These are phyloP conservation scores for Pelargonium australe DNA, from an alignment of 441 rosid genomes.

Conservation along the genomic window DNA sequence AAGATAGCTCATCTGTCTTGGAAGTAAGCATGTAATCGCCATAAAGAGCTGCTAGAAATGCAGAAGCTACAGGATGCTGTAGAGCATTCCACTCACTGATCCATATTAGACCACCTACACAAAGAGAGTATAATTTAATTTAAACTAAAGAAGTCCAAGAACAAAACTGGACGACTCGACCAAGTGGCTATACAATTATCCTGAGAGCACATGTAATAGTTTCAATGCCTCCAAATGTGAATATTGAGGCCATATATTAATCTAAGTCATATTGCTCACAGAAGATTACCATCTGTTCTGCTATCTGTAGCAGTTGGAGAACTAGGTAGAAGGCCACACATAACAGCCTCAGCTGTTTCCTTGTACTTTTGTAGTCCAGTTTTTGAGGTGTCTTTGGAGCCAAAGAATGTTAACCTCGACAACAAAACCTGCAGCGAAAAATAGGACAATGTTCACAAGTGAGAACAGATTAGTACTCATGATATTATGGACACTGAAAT, in stretches of 20 bases:
- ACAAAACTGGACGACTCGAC: neutral
- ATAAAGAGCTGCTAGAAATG: constrained; percentile 84
- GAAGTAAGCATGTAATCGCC: constrained; percentile 93
- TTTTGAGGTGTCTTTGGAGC: constrained; percentile 48
- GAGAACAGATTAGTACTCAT: too few species aligned
- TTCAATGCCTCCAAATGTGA: too few species aligned
- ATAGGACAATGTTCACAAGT: too few species aligned
- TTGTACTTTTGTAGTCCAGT: constrained; percentile 57
- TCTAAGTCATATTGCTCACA: neutral
- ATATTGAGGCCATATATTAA: too few species aligned
- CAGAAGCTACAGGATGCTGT: constrained; percentile 88
- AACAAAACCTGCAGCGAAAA: constrained; percentile 54
- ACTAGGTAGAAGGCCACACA: constrained; percentile 81
- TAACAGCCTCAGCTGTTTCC: constrained; percentile 80
- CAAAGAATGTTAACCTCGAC: constrained; percentile 72
- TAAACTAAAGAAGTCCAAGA: constrained; percentile 8
- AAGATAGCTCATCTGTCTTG: constrained; percentile 50
- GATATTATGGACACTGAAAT: neutral
- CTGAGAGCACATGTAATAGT: neutral
- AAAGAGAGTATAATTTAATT: neutral
- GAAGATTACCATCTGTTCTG: constrained; percentile 62
- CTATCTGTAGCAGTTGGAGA: constrained; percentile 83
- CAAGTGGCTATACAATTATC: neutral
- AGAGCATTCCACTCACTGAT: constrained; percentile 77
- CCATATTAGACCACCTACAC: constrained; percentile 87